Base-by-base conservation (phyloP, 306 rosid species). In the Prunus armeniaca region DNA sequence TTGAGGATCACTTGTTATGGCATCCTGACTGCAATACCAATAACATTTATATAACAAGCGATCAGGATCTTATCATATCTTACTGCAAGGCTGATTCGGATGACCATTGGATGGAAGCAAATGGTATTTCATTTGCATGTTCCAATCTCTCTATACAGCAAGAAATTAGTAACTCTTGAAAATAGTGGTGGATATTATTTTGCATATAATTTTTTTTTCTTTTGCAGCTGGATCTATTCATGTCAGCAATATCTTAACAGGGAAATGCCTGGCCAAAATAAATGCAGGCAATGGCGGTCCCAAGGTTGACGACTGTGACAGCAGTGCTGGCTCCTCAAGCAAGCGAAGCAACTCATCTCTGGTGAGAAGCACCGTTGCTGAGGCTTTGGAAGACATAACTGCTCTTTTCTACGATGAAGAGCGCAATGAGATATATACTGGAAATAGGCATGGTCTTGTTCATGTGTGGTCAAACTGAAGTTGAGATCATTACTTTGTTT, bases 11-110 rank as follows among this genome's bases (percentile, higher is more conserved):
- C 79, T 82, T 88, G 75, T 85, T 91, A 72, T 91, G 97, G 97
- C 94, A 91, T 86, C 91, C 97, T 43, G 97, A 91, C 78, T 91
- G 97, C 82, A 91, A 91, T 64, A 91, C 97, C 47, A 91, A 89
- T 54, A 91, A 91, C 80, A 91, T 91, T 67, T 89, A 88, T 77
- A 91, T 91, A 68, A 91, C 97, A 34, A 91, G 92, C 55, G 97
- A 91, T 85, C 97, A 91, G 83, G 97, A 91, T 76, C 89, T 91
- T 28, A 91, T 91, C 41, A 91, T 91, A 77, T 91, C 94, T n/a
- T 91, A 88, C 87, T 91, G 97, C 91, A 89, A 85, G 77, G 91
- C 91, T 79, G 97, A 89, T 34, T 80, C 93, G 52, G 94, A 89
- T 17, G 88, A 89, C 75, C 87, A 86, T 49, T 91, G 91, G 92